Evolutionary conservation across 495 filamentous ascomycete species (phyloP), one percentile per base, ranked within the genome.

Genomic region (Glonium stellatum): DNA sequence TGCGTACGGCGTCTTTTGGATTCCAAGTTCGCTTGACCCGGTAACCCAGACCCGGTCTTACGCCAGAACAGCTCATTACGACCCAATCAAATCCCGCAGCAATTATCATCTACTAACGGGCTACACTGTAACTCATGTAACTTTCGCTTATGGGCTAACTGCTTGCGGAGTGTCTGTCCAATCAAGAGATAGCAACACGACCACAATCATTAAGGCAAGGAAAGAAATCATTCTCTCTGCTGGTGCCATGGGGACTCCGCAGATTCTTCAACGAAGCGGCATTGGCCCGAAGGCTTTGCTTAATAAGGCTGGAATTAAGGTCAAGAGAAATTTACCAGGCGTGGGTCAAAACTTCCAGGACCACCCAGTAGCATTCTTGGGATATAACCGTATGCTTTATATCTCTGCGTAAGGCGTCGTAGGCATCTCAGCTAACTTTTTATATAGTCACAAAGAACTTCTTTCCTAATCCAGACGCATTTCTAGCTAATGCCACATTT

Each of bases 21-120:
- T 42, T 4, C 31, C 53, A n/a, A 47, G 15, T 13, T 10, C 53
- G 5, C 27, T 55, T 2, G 53, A 47, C n/a, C 53, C 22, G 48
- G 47, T 22, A 68, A 72, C 72, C 80, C 42, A 80, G 60, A 73
- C 80, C 9, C 75, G 81, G 34, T 71, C 77, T 27, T 79, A 83
- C 66, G 79, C 81, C 42, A 74, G 78, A 11, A 75, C 65, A 34
- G 78, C 71, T 44, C 81, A 75, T 69, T 75, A 72, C 44, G 77
- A 71, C 60, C 71, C 4, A 3, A n/a, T n/a, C 15, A 34, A 23
- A 23, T 34, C 22, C 5, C 15, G 19, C 6, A 42, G 31, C 5
- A 25, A 52, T 34, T 19, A 52, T 18, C 21, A 18, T 18, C 15
- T 52, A n/a, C 15, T 52, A 3, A 52, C 27, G 6, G 27, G 27